Conservation (phyloP, 176 grass and related monocot species). For the Stipa capillata region DNA sequence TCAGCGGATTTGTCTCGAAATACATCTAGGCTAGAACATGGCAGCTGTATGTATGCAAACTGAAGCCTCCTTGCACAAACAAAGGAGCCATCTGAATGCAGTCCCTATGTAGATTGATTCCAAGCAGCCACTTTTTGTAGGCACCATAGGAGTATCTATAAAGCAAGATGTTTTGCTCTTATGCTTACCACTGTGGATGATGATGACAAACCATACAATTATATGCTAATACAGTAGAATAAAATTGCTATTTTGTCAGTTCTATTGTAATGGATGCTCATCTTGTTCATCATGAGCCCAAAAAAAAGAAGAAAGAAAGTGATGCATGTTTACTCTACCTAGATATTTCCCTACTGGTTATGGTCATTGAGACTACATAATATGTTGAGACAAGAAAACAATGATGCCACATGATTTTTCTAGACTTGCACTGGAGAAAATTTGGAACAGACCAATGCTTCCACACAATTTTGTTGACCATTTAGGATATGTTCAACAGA, state of each 20-base stretch:
- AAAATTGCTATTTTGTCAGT: constrained; percentile 14
- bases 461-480: not conserved
- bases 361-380: not conserved
- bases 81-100: not conserved
- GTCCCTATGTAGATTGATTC: not conserved
- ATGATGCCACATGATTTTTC: not conserved
- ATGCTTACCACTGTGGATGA: constrained; percentile 30
- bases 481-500: not conserved
- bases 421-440: constrained; percentile 24
- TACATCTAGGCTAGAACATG: constrained; percentile 24
- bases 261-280: not conserved
- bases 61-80: constrained; percentile 6
- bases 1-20: constrained; percentile 11
- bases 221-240: constrained; percentile 19
- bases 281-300: not conserved
- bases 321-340: not conserved
- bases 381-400: not conserved
- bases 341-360: not conserved
- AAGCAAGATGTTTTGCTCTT: constrained; percentile 14
- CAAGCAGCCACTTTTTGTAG: constrained; percentile 26
- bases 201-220: constrained; percentile 2
- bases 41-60: constrained; percentile 19
- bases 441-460: not conserved
- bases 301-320: not conserved
- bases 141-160: constrained; percentile 18